Evolutionary conservation across 2,329 filamentous ascomycete genomes (phyloP).

Genomic region (Stenocarpella maydis): DNA sequence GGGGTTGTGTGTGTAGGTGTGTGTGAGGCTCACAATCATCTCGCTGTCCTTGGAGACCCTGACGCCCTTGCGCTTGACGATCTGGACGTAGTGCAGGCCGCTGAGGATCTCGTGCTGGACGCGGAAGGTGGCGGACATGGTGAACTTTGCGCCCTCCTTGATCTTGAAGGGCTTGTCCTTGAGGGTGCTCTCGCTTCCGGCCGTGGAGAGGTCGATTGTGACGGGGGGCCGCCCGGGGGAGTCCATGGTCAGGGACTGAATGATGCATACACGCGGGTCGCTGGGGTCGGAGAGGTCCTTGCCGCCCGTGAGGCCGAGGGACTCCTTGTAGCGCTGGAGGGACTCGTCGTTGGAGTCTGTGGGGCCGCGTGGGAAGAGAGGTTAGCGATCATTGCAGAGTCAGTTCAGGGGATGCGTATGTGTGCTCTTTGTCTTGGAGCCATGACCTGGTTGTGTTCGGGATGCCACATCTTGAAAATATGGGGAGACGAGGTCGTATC

Average conservation of each 20-base stretch:
- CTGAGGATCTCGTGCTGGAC: conserved; percentile 97
- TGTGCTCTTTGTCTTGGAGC: neutral
- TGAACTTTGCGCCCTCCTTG: conserved; percentile 93
- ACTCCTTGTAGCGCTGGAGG: conserved; percentile 96
- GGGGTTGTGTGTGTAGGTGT: too few relatives aligned
- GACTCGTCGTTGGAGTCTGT: conserved; percentile 83
- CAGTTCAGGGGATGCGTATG: neutral
- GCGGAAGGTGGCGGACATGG: conserved; percentile 93
- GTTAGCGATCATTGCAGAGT: conserved; percentile 11
- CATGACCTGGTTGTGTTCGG: neutral
- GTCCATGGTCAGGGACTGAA: conserved; percentile 88
- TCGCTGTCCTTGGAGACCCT: conserved; percentile 92
- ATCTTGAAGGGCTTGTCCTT: conserved; percentile 96
- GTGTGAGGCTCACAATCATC: conserved; percentile 80
- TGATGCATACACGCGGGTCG: conserved; percentile 91
- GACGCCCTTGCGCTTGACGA: conserved; percentile 89
- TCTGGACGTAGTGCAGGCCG: conserved; percentile 94
- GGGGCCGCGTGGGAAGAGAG: neutral
- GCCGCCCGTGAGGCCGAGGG: conserved; percentile 83
- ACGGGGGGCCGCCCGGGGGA: conserved; percentile 84
- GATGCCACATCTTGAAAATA: neutral
- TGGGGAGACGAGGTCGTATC: neutral
- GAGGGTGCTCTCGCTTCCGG: conserved; percentile 77
- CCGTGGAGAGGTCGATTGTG: conserved; percentile 82
- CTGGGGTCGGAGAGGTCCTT: conserved; percentile 76